Evolutionary conservation across 148 eudicot genomes (phyloP).

Genomic region (Spergularia marina): DNA sequence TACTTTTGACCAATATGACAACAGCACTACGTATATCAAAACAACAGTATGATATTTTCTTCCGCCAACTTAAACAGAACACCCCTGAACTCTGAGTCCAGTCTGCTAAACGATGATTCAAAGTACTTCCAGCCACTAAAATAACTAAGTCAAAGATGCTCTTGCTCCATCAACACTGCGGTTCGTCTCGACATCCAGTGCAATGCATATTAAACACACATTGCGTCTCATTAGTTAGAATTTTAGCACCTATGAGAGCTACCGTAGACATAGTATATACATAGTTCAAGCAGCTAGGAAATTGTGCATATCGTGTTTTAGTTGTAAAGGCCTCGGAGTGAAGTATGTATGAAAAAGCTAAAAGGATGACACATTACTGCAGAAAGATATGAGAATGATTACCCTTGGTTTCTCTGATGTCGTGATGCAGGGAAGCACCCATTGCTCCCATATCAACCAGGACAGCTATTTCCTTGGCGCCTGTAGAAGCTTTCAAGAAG

Average conservation of each 20-base stretch:
- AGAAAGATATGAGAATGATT: slow-evolving; percentile 17
- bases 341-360: background rate
- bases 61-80: no score
- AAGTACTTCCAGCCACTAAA: no score
- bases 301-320: background rate
- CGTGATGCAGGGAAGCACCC: slow-evolving; percentile 36
- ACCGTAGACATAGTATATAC: no score
- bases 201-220: no score
- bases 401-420: slow-evolving; percentile 46
- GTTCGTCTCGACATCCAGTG: no score
- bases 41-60: no score
- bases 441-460: slow-evolving; percentile 51
- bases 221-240: no score
- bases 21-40: background rate
- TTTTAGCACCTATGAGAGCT: no score
- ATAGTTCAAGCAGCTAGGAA: background rate
- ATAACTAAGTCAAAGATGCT: no score
- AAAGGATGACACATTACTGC: background rate
- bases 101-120: no score
- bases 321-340: background rate
- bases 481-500: slow-evolving; percentile 68
- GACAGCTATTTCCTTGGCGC: slow-evolving; percentile 56
- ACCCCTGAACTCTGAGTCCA: no score
- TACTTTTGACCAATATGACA: background rate
- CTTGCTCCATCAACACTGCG: no score